phyloP scores from a whole-genome alignment of 495 filamentous ascomycete genomes.

The Trypethelium eluteriae region DNA sequence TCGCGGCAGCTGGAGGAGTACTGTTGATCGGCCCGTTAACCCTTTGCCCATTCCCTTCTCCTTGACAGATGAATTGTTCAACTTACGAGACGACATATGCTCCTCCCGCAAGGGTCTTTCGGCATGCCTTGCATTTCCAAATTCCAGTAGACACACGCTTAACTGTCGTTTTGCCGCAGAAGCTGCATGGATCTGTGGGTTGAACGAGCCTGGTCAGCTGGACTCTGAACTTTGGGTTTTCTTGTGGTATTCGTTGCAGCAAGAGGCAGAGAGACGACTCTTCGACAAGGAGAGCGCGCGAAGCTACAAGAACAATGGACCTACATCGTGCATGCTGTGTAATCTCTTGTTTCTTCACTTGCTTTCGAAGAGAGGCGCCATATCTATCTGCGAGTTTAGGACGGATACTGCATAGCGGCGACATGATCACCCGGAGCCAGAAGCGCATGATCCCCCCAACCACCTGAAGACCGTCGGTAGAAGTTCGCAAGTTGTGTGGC shows the following conservation, averaged over 20 bases:
- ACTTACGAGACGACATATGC: conserved; percentile 96
- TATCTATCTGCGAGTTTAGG: conserved; percentile 48
- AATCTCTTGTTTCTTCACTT: conserved; percentile 99
- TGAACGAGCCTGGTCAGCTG: no score
- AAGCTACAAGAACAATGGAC: no score
- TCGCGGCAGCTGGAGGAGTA: conserved; percentile 91
- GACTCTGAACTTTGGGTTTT: no score
- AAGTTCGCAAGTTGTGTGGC: no score
- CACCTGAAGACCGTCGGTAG: no score
- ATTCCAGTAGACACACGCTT: conserved; percentile 90
- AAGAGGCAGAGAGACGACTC: no score
- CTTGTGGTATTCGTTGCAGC: no score
- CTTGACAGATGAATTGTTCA: not conserved
- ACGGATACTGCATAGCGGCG: not conserved
- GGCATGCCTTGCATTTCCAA: conserved; percentile 90
- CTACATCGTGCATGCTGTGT: conserved; percentile 78
- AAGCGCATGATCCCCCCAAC: no score
- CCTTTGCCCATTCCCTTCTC: conserved; percentile 3
- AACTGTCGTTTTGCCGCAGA: conserved; percentile 93
- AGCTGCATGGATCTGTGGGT: conserved; percentile 61
- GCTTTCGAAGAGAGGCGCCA: conserved; percentile 98
- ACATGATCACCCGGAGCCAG: not conserved
- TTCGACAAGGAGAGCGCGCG: no score
- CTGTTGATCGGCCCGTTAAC: conserved; percentile 41
- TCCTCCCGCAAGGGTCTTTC: conserved; percentile 70